phyloP scores from a whole-genome alignment of 441 rosid genomes.

The Aleurites moluccanus region DNA sequence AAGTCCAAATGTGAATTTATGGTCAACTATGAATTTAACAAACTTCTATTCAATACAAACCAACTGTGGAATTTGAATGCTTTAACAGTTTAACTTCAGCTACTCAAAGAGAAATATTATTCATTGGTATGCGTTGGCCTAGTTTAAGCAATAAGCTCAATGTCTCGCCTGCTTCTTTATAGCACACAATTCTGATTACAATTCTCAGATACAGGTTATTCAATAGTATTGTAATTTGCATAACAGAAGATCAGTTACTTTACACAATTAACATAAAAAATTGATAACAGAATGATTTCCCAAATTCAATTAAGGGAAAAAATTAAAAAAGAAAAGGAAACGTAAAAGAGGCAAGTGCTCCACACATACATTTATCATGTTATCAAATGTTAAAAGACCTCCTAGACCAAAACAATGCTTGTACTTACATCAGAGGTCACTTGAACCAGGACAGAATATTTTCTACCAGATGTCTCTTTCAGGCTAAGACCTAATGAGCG shows the following conservation, averaged over 20 bases:
- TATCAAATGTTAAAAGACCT: not conserved
- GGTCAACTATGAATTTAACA: not conserved
- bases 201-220: not conserved
- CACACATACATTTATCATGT: not conserved
- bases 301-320: not conserved
- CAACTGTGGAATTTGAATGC: not conserved
- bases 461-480: not conserved
- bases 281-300: not conserved
- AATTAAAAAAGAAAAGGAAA: not conserved
- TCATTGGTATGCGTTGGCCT: not conserved
- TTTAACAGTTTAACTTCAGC: not conserved
- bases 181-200: not conserved
- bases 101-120: not conserved
- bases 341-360: too few species aligned
- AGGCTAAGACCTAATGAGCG: not conserved
- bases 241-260: not conserved
- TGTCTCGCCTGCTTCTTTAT: not conserved
- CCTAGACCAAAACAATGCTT: not conserved
- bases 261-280: not conserved
- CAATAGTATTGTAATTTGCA: not conserved
- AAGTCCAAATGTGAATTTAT: not conserved
- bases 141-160: not conserved
- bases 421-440: not conserved
- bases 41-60: not conserved
- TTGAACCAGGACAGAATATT: not conserved